phyloP scores from a whole-genome alignment of 805 yeast species.

The Metschnikowia peoriensis region DNA sequence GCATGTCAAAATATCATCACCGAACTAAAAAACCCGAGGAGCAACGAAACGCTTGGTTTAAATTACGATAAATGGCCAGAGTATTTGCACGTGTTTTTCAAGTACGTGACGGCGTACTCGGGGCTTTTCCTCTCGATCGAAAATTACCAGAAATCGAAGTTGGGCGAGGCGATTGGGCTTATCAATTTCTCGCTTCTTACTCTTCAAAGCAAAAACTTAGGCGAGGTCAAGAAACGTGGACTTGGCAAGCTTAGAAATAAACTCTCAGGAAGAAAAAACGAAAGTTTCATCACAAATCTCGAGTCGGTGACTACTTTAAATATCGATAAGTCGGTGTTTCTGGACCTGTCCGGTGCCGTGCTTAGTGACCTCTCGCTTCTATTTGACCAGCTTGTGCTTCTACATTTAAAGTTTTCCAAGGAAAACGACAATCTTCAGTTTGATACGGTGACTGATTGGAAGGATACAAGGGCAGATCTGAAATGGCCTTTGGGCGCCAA shows the following conservation, averaged over 20 bases:
- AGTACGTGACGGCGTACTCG: conserved; percentile 41
- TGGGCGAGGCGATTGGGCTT: conserved; percentile 49
- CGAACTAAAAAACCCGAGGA: conserved; percentile 10
- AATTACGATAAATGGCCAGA: conserved; percentile 24
- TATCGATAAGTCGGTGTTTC: conserved; percentile 35
- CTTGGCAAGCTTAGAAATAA: conserved; percentile 25
- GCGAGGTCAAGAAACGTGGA: conserved; percentile 15
- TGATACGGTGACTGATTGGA: conserved; percentile 36
- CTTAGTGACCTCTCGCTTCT: conserved; percentile 36
- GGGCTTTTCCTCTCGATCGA: conserved; percentile 47
- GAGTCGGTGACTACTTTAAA: conserved; percentile 35
- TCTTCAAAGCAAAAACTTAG: conserved; percentile 32
- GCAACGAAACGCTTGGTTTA: conserved; percentile 8
- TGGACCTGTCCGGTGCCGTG: conserved; percentile 32
- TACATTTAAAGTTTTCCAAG: conserved; percentile 41
- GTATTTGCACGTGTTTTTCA: conserved; percentile 31
- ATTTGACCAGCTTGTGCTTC: conserved; percentile 40
- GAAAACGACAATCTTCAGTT: conserved; percentile 42
- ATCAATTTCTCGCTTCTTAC: conserved; percentile 35
- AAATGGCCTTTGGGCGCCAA: conserved; percentile 43
- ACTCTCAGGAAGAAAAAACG: conserved; percentile 30
- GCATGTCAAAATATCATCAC: conserved; percentile 22
- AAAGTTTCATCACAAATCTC: conserved; percentile 28
- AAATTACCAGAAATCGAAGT: conserved; percentile 40
- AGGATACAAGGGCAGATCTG: conserved; percentile 34